Percentiles rank a stretch among this genome's conserved stretches.
These are phyloP conservation scores for Pouteria glomerata DNA, from an alignment of 148 eudicot genomes.

Conservation along the genomic window DNA sequence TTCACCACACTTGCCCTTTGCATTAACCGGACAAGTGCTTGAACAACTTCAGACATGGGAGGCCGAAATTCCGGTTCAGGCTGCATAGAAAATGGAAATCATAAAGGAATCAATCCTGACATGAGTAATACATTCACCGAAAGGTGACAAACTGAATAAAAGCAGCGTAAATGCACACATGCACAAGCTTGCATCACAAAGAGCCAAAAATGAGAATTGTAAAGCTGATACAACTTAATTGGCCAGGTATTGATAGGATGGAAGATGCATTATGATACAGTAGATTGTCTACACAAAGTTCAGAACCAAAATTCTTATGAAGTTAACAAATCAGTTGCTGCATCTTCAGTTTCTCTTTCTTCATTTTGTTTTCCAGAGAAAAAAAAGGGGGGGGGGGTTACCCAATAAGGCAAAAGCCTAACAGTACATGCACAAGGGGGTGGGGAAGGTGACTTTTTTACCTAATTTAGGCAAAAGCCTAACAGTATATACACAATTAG, in stretches of 20 bases:
- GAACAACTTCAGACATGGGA: conserved; percentile 99
- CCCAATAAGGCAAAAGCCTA: no score
- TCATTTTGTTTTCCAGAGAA: no score
- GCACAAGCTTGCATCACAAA: no score
- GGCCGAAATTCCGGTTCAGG: conserved; percentile 97
- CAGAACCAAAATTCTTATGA: neutral
- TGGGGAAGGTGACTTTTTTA: no score
- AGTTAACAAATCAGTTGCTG: neutral
- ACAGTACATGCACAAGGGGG: no score
- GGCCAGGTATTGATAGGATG: neutral
- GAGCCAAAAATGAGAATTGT: neutral
- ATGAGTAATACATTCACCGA: neutral
- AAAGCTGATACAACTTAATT: neutral
- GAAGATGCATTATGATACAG: neutral
- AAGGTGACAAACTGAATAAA: no score
- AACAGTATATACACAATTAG: no score
- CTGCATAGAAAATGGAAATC: conserved; percentile 26
- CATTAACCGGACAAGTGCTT: conserved; percentile 85
- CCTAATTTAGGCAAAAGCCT: no score
- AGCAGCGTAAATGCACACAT: no score
- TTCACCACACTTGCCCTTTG: conserved; percentile 82
- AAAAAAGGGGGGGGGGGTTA: no score
- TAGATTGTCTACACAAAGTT: neutral
- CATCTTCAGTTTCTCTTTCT: neutral
- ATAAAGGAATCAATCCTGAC: neutral